Conservation (phyloP, 306 rosid genomes). For the Prosopis cineraria region DNA sequence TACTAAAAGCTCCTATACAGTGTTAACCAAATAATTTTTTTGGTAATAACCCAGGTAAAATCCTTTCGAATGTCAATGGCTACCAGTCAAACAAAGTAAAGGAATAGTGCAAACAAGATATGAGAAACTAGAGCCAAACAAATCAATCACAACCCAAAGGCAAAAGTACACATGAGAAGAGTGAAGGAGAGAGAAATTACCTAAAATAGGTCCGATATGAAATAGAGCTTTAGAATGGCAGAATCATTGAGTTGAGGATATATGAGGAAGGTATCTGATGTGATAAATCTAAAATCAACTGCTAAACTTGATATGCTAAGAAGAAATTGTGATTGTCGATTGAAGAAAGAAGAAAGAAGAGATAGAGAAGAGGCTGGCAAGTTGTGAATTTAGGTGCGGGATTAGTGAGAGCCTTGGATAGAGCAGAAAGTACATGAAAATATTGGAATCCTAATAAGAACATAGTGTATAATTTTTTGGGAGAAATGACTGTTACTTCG, state of each 20-base stretch:
- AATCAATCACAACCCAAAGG: constrained; percentile 7
- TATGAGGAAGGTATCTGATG: not conserved
- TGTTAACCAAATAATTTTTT: not conserved
- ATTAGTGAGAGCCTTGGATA: not conserved
- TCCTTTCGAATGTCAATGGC: not conserved
- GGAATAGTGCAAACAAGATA: not conserved
- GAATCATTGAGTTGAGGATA: not conserved
- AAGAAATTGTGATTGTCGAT: not conserved
- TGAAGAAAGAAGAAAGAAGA: not conserved
- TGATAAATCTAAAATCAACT: not conserved
- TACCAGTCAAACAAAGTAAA: constrained; percentile 27
- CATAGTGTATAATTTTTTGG: no score
- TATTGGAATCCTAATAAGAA: not conserved
- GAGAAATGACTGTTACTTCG: no score
- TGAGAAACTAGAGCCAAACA: not conserved
- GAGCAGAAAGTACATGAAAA: not conserved
- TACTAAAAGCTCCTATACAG: not conserved
- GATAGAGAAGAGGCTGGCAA: not conserved
- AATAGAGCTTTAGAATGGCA: not conserved
- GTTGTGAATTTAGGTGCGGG: not conserved
- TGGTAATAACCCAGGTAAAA: constrained; percentile 5
- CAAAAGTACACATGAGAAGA: not conserved
- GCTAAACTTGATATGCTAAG: not conserved
- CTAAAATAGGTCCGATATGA: constrained; percentile 6
- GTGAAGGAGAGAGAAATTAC: constrained; percentile 27